Evolutionary conservation across 129 eudicot species (phyloP).

Genomic region (Daucus carota): DH1_v3.0 NC_030382.2:46349001-46349500

Average conservation of each 20-base stretch:
- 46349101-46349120: too few species aligned
- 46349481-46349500: conserved; percentile 68
- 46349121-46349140: too few species aligned
- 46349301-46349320: too few species aligned
- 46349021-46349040: conserved; percentile 86
- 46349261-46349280: too few species aligned
- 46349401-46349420: conserved; percentile 94
- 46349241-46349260: too few species aligned
- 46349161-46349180: too few species aligned
- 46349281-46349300: too few species aligned
- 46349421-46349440: conserved; percentile 85
- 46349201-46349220: too few species aligned
- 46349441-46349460: conserved; percentile 63
- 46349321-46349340: too few species aligned
- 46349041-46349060: conserved; percentile 92
- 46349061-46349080: background rate
- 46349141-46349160: background rate
- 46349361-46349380: conserved; percentile 99
- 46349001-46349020: conserved; percentile 77
- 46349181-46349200: too few species aligned
- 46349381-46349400: conserved; percentile 91
- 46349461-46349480: conserved; percentile 70
- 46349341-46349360: too few species aligned
- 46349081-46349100: background rate
- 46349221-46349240: too few species aligned